Evolutionary conservation across 2,329 filamentous ascomycete species (phyloP).

Genomic region (Sclerotinia trifoliorum): DNA sequence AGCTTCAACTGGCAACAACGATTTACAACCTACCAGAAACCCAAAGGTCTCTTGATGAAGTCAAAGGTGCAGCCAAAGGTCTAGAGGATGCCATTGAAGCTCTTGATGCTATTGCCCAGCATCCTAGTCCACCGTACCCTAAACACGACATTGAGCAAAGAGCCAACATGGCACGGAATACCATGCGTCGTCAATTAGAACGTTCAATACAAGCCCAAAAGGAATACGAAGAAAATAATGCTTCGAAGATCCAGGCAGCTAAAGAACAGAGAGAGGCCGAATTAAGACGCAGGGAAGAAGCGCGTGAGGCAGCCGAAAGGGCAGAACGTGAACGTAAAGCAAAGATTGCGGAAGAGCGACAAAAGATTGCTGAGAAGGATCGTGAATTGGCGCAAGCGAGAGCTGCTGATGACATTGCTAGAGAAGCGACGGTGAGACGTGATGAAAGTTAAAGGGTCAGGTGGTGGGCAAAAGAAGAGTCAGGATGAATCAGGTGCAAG

Average conservation of each 20-base stretch:
- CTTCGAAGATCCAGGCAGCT: constrained; percentile 79
- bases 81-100: constrained; percentile 82
- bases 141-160: constrained; percentile 88
- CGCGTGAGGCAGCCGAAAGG: constrained; percentile 64
- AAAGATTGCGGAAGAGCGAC: constrained; percentile 82
- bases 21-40: constrained; percentile 73
- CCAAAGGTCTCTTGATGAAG: constrained; percentile 74
- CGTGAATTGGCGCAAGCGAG: constrained; percentile 69
- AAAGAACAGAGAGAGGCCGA: constrained; percentile 79
- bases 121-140: constrained; percentile 78
- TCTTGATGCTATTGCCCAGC: constrained; percentile 61
- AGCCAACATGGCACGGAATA: constrained; percentile 95
- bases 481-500: too few species aligned
- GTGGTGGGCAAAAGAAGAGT: too few species aligned
- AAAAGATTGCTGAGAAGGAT: constrained; percentile 75
- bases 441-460: too few species aligned
- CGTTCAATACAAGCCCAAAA: constrained; percentile 79
- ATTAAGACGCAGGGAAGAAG: constrained; percentile 73
- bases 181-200: constrained; percentile 87
- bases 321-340: constrained; percentile 71
- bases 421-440: too few species aligned
- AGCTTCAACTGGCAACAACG: constrained; percentile 85
- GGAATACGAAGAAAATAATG: constrained; percentile 92
- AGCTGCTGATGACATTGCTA: constrained; percentile 65
- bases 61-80: constrained; percentile 75